These are phyloP conservation scores for Acacia confusa DNA, from an alignment of 306 rosid species.

Conservation along the genomic window DNA sequence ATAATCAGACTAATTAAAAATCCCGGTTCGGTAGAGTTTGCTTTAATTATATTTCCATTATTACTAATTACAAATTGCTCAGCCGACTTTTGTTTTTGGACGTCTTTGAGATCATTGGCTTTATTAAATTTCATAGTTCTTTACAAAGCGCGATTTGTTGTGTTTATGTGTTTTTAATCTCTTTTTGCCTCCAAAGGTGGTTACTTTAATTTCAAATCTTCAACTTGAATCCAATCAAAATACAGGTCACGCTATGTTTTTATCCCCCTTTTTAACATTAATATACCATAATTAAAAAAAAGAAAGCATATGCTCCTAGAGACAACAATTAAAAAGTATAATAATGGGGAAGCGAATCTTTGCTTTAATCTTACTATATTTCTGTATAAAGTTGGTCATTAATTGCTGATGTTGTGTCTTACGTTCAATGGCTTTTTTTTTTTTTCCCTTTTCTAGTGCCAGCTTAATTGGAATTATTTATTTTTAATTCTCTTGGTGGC, in stretches of 20 bases:
- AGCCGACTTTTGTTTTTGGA: background rate
- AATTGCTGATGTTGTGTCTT: conserved; percentile 12
- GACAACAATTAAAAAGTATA: background rate
- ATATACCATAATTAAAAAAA: background rate
- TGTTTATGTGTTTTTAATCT: background rate
- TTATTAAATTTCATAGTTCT: background rate
- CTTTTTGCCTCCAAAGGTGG: conserved; percentile 29
- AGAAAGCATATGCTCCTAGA: conserved; percentile 21
- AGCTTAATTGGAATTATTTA: background rate
- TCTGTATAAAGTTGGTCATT: background rate
- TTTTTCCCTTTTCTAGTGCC: background rate
- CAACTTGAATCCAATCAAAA: conserved; percentile 4
- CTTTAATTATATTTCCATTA: background rate
- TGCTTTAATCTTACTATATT: background rate
- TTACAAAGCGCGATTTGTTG: background rate
- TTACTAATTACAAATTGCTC: too few species aligned
- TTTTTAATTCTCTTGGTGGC: background rate
- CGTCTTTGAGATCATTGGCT: background rate
- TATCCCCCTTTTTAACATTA: background rate
- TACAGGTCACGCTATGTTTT: background rate
- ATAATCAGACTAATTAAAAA: background rate
- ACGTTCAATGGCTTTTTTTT: background rate
- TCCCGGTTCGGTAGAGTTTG: background rate
- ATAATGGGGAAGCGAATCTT: conserved; percentile 1
- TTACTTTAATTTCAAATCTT: conserved; percentile 27